These are phyloP conservation scores for Dryas octopetala DNA, from an alignment of 306 rosid species.

Conservation along the genomic window DNA sequence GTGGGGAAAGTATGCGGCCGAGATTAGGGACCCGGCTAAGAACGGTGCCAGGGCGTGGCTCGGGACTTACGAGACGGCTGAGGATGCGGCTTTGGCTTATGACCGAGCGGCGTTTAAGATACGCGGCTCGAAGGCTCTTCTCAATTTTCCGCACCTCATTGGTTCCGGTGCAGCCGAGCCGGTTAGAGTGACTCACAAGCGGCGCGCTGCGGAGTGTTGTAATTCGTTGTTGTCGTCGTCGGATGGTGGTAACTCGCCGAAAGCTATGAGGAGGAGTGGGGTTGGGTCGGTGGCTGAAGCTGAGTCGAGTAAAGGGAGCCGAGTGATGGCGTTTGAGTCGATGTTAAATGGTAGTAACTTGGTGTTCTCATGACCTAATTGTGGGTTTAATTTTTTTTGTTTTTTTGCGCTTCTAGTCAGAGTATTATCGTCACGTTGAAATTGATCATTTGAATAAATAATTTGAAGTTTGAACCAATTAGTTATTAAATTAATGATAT, in stretches of 20 bases:
- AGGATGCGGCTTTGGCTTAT: conserved; percentile 54
- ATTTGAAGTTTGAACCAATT: no score
- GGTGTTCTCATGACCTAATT: no score
- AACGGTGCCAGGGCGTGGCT: conserved; percentile 55
- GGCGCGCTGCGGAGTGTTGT: background rate
- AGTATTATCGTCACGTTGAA: no score
- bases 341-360: no score
- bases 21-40: conserved; percentile 36
- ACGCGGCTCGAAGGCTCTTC: conserved; percentile 53
- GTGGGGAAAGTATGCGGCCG: conserved; percentile 60
- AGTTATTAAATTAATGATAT: no score
- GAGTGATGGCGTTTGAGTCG: background rate
- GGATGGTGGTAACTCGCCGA: background rate
- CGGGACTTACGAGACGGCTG: conserved; percentile 46
- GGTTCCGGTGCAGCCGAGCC: conserved; percentile 16
- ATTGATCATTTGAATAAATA: no score
- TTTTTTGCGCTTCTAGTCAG: no score
- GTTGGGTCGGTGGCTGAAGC: background rate
- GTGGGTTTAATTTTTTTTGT: no score
- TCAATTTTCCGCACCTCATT: conserved; percentile 54
- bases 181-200: background rate
- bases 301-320: background rate
- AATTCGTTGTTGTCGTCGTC: background rate
- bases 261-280: background rate
- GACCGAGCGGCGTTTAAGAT: conserved; percentile 57